Conservation (phyloP, 352 stramenopile genomes). For the Pythium dissotocum region DNA sequence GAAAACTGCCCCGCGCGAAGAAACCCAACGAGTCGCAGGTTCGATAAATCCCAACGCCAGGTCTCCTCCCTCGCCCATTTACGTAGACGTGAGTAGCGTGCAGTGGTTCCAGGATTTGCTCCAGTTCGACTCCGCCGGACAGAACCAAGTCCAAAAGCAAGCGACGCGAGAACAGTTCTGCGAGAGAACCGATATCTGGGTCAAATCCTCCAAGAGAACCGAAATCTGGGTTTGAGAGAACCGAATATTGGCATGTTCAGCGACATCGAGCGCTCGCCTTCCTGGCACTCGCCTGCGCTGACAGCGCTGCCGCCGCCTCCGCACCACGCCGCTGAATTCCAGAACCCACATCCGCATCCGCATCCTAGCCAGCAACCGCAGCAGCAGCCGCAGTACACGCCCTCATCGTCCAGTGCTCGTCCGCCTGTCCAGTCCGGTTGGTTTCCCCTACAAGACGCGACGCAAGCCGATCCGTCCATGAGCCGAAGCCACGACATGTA, state of each 20-base stretch:
- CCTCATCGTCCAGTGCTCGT: slow-evolving; percentile 4
- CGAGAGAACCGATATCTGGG: slow-evolving; percentile 1
- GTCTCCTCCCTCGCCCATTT: not conserved
- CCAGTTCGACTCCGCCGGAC: not conserved
- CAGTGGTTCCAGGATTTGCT: not conserved
- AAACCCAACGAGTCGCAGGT: slow-evolving; percentile 3
- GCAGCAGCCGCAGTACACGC: slow-evolving; percentile 14
- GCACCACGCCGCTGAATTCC: slow-evolving; percentile 4
- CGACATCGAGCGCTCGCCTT: slow-evolving; percentile 30
- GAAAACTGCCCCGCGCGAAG: slow-evolving; percentile 15
- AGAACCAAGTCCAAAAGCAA: not conserved
- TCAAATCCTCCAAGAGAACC: slow-evolving; percentile 3
- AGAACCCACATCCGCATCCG: slow-evolving; percentile 6
- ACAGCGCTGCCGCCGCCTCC: not conserved
- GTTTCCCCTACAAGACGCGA: slow-evolving; percentile 47
- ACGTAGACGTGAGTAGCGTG: not conserved
- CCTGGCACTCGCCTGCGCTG: slow-evolving; percentile 20
- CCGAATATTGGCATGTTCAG: slow-evolving; percentile 23
- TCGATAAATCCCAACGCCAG: not conserved
- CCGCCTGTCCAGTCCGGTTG: slow-evolving; percentile 44
- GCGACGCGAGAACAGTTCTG: not conserved
- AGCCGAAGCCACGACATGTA: slow-evolving; percentile 22
- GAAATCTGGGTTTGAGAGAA: not conserved
- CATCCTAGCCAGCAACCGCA: not conserved
- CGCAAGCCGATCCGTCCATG: slow-evolving; percentile 13